Conservation (phyloP, 208 protist genomes). For the Leishmania tropica region DNA sequence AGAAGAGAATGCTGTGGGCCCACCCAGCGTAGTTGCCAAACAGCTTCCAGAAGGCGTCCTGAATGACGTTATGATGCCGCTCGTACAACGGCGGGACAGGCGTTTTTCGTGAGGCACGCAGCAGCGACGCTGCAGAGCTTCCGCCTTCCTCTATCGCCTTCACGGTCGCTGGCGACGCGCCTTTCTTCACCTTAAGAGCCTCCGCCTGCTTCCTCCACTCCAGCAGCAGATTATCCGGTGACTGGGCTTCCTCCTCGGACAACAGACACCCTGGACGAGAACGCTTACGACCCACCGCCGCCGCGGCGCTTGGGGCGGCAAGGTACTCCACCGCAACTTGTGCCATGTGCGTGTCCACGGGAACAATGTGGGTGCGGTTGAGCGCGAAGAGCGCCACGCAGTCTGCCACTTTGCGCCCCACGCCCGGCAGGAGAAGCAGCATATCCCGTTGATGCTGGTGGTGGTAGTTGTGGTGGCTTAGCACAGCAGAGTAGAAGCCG, state of each 20-base stretch:
- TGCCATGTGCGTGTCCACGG: slow-evolving; percentile 91
- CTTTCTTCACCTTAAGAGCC: slow-evolving; percentile 8
- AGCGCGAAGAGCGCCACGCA: slow-evolving; percentile 83
- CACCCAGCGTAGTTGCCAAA: slow-evolving; percentile 75
- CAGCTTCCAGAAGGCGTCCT: slow-evolving; percentile 52
- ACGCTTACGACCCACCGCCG: background rate
- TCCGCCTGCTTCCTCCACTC: slow-evolving; percentile 23
- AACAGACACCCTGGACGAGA: background rate
- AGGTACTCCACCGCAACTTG: slow-evolving; percentile 74
- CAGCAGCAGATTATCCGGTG: slow-evolving; percentile 16
- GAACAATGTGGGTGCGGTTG: slow-evolving; percentile 59
- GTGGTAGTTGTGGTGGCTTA: slow-evolving; percentile 19
- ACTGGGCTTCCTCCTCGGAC: background rate
- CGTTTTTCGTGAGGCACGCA: background rate
- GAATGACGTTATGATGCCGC: slow-evolving; percentile 78
- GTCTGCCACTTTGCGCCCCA: slow-evolving; percentile 86
- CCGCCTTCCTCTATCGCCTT: background rate
- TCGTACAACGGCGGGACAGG: slow-evolving; percentile 35
- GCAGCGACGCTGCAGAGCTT: background rate
- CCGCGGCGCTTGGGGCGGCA: background rate
- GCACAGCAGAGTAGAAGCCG: slow-evolving; percentile 55
- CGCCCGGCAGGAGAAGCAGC: slow-evolving; percentile 60
- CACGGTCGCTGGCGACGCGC: background rate
- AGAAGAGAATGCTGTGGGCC: slow-evolving; percentile 84
- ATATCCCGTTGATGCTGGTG: slow-evolving; percentile 37